Evolutionary conservation across 2,329 filamentous ascomycete species (phyloP).

Genomic region (Aspergillus ochraceus): DNA sequence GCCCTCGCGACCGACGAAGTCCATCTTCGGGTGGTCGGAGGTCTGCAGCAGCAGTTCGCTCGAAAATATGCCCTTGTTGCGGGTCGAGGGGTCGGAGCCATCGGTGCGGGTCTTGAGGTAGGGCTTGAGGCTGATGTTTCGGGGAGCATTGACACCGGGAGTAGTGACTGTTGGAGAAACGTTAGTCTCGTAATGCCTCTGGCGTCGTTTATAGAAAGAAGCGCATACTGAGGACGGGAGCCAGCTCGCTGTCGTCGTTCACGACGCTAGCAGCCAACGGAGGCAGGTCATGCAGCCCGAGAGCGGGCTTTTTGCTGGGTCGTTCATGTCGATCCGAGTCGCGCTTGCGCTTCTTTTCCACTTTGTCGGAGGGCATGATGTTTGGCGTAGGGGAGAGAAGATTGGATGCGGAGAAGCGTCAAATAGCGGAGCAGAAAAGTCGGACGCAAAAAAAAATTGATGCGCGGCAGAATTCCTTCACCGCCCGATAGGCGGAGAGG

Average conservation of each 20-base stretch:
- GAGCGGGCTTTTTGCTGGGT: conserved; percentile 51
- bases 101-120: conserved; percentile 54
- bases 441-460: conserved; percentile 27
- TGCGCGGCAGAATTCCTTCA: conserved; percentile 19
- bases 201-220: conserved; percentile 25
- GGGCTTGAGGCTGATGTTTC: conserved; percentile 35
- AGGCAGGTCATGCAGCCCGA: conserved; percentile 36
- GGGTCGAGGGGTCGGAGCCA: conserved; percentile 25
- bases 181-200: conserved; percentile 5
- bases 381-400: neutral
- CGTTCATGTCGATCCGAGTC: conserved; percentile 43
- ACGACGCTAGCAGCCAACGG: conserved; percentile 48
- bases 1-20: conserved; percentile 56
- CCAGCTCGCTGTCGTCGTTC: conserved; percentile 48
- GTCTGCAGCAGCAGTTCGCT: conserved; percentile 61
- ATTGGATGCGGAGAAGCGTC: neutral
- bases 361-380: conserved; percentile 34
- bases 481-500: conserved; percentile 24
- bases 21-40: conserved; percentile 59
- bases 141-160: conserved; percentile 33
- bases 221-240: conserved; percentile 51
- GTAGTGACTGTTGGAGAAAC: conserved; percentile 29
- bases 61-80: conserved; percentile 38
- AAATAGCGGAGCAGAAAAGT: neutral
- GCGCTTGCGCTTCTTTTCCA: conserved; percentile 55